Evolutionary conservation across 1,139 yeast genomes (phyloP).

Genomic region (Geotrichum cucujoidarum): DNA sequence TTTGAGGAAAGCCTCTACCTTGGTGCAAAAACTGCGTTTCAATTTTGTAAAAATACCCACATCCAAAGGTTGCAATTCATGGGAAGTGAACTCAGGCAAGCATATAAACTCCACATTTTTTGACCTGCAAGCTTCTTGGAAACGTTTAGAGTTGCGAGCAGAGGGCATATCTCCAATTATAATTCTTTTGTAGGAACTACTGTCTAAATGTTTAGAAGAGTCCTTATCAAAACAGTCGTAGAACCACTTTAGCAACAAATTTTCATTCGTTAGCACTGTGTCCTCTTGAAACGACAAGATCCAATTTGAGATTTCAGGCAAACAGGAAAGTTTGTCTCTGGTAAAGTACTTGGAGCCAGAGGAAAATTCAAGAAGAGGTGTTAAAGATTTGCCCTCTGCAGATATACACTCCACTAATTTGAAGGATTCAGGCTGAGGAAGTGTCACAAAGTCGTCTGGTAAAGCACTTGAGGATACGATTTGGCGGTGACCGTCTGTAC

Average conservation of each 20-base stretch:
- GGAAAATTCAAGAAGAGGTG: slow-evolving; percentile 10
- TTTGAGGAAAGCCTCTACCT: slow-evolving; percentile 12
- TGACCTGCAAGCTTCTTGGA: slow-evolving; percentile 2
- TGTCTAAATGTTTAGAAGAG: neutral
- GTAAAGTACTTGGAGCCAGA: slow-evolving; percentile 4
- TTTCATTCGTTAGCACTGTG: neutral
- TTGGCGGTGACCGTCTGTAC: slow-evolving; percentile 15
- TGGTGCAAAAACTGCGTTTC: slow-evolving; percentile 15
- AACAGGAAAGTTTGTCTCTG: neutral
- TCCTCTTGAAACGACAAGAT: neutral
- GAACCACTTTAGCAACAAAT: slow-evolving; percentile 11
- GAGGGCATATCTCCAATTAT: neutral
- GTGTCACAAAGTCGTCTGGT: slow-evolving; percentile 5
- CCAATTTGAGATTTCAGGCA: neutral
- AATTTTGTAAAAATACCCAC: slow-evolving; percentile 12
- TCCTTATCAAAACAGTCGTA: neutral
- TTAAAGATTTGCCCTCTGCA: slow-evolving; percentile 8
- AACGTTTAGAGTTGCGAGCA: neutral
- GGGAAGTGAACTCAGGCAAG: slow-evolving; percentile 11
- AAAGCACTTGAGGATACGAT: slow-evolving; percentile 12
- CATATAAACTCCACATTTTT: slow-evolving; percentile 10
- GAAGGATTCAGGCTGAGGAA: slow-evolving; percentile 17
- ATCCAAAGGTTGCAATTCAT: slow-evolving; percentile 17
- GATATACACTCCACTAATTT: slow-evolving; percentile 15
- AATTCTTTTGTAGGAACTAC: neutral